phyloP scores from a whole-genome alignment of 495 filamentous ascomycete genomes.

The Letharia lupina region DNA sequence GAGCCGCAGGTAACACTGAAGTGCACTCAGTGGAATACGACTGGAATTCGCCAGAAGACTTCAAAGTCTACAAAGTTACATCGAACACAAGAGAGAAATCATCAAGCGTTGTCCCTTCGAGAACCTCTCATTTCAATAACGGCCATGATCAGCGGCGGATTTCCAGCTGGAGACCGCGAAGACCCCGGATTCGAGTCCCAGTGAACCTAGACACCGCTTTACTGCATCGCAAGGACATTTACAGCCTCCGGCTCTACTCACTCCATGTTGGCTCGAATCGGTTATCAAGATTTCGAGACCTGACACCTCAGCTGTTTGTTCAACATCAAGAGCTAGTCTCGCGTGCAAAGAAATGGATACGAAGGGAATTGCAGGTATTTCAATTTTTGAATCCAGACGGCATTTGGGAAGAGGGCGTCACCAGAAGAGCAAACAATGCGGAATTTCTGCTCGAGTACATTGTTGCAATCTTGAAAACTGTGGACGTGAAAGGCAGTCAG shows the following conservation, averaged over 20 bases:
- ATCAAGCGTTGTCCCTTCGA: neutral
- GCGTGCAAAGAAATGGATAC: conserved; percentile 78
- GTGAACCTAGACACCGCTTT: conserved; percentile 49
- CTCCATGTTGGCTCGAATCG: conserved; percentile 81
- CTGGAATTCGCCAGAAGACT: conserved; percentile 42
- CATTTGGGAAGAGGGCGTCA: conserved; percentile 23
- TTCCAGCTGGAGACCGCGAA: conserved; percentile 11
- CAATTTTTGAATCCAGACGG: conserved; percentile 52
- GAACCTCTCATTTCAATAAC: neutral
- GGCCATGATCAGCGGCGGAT: neutral
- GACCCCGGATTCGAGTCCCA: conserved; percentile 19
- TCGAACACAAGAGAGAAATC: neutral
- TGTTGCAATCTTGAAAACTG: conserved; percentile 77
- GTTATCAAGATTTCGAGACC: conserved; percentile 65
- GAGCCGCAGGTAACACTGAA: conserved; percentile 46
- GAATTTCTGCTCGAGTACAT: conserved; percentile 90
- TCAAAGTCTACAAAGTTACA: conserved; percentile 47
- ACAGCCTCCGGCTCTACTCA: conserved; percentile 68
- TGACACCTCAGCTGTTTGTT: conserved; percentile 60
- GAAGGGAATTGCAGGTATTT: conserved; percentile 84
- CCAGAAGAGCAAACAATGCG: conserved; percentile 59
- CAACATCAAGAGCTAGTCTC: conserved; percentile 60
- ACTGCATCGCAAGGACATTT: conserved; percentile 61
- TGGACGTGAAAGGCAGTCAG: conserved; percentile 82
- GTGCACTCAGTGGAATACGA: conserved; percentile 63